A percentile compares a stretch with the other conserved stretches of the same genome.
Conservation (phyloP, 2,329 filamentous ascomycete genomes). For the Phyllosticta citrichinensis region DNA sequence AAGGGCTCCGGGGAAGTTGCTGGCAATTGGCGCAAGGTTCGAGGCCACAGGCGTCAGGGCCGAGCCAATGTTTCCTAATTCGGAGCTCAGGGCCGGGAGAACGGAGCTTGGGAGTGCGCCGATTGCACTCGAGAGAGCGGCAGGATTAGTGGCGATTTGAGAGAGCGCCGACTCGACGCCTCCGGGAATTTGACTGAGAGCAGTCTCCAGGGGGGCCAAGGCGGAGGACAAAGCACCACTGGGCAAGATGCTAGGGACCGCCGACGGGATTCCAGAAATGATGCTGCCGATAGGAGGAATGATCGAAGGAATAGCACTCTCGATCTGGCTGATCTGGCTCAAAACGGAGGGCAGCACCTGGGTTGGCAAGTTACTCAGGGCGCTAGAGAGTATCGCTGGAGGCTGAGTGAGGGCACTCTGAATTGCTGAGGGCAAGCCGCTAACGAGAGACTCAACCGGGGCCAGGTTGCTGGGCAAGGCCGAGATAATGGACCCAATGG, state of each 20-base stretch:
- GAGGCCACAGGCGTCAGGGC: not conserved
- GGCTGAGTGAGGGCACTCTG: not conserved
- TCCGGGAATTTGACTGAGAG: not conserved
- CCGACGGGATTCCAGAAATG: not conserved
- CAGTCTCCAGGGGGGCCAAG: not conserved
- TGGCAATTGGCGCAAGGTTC: not conserved
- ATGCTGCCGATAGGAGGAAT: not conserved
- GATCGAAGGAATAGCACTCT: not conserved
- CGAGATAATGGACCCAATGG: too few species aligned
- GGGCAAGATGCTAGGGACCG: too few species aligned
- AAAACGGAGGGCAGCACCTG: not conserved
- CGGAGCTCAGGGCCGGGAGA: not conserved
- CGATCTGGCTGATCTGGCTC: not conserved
- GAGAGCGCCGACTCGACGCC: not conserved
- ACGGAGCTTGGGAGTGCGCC: not conserved
- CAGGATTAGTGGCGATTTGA: not conserved
- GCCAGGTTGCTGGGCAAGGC: not conserved
- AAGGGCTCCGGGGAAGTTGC: not conserved
- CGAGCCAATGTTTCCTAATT: not conserved
- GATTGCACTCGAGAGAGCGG: not conserved
- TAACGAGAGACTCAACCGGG: not conserved
- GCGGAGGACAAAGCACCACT: not conserved
- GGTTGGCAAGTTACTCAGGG: not conserved
- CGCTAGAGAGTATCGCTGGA: not conserved
- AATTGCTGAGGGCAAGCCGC: not conserved